These are phyloP conservation scores for Lupinus albus DNA, from an alignment of 306 rosid species.

Conservation along the genomic window DNA sequence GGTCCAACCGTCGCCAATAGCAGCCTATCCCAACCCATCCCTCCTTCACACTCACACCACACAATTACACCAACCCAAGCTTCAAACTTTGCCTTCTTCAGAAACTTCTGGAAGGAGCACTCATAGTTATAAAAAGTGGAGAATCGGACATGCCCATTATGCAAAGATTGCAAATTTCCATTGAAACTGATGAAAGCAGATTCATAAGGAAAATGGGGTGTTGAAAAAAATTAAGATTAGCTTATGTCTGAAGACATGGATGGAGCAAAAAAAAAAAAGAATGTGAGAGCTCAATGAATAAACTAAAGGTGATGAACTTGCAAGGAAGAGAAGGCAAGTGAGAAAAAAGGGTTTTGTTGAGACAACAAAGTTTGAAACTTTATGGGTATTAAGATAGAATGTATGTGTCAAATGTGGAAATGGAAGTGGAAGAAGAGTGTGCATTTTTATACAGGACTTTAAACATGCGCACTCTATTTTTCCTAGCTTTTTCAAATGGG, in stretches of 20 bases:
- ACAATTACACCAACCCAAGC: conserved; percentile 7
- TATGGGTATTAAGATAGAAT: conserved; percentile 32
- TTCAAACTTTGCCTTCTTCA: conserved; percentile 23
- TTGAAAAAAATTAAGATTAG: conserved; percentile 40
- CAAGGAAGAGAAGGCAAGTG: background rate
- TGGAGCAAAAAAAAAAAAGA: conserved; percentile 17
- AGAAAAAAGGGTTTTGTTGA: background rate
- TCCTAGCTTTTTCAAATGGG: conserved; percentile 22
- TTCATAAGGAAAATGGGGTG: background rate
- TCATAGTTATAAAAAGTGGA: conserved; percentile 22
- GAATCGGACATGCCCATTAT: conserved; percentile 10
- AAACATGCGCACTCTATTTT: conserved; percentile 35
- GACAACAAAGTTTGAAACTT: conserved; percentile 46
- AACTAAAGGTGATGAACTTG: background rate
- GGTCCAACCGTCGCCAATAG: conserved; percentile 72
- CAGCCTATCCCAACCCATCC: conserved; percentile 71
- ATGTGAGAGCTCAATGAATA: background rate
- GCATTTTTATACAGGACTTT: conserved; percentile 33
- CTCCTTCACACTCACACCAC: conserved; percentile 28
- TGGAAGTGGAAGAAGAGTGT: conserved; percentile 6
- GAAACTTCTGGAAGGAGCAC: conserved; percentile 22
- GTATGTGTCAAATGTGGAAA: conserved; percentile 36
- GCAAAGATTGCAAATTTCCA: conserved; percentile 49
- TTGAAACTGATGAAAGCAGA: conserved; percentile 12
- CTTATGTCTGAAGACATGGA: conserved; percentile 94